phyloP scores from a whole-genome alignment of 345 rosid genomes.

The Theobroma cacao region DNA sequence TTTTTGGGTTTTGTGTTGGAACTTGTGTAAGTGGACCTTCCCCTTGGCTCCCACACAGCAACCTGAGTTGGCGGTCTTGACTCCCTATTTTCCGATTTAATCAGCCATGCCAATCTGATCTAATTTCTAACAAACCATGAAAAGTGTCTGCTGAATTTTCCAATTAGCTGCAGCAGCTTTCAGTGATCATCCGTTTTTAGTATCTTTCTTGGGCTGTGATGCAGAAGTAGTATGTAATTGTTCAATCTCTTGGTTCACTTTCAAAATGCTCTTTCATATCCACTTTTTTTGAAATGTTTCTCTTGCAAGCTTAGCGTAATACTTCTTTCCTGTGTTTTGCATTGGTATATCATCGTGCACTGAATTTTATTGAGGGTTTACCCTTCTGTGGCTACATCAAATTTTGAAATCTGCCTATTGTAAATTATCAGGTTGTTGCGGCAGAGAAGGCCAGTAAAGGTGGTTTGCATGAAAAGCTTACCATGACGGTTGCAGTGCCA shows the following conservation, averaged over 20 bases:
- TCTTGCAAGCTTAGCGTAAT: not conserved
- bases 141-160: not conserved
- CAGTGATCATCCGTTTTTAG: not conserved
- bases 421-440: constrained; percentile 52
- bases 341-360: not conserved
- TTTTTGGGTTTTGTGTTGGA: not conserved
- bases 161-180: not conserved
- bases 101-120: not conserved
- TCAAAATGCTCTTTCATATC: not conserved
- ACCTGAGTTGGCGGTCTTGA: not conserved
- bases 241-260: not conserved
- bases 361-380: not conserved
- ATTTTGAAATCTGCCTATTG: not conserved
- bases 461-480: constrained; percentile 85
- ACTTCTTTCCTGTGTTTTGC: not conserved
- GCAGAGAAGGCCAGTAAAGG: constrained; percentile 79
- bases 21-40: not conserved
- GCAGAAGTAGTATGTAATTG: not conserved
- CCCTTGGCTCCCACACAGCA: not conserved
- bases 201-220: not conserved
- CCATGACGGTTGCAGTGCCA: constrained; percentile 89
- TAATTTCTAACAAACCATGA: not conserved
- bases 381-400: not conserved
- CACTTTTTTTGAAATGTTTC: not conserved
- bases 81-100: not conserved